Percentiles rank a stretch among this genome's conserved stretches.
Conservation (phyloP, 805 yeast genomes). For the Schwanniomyces pseudopolymorphus region DNA sequence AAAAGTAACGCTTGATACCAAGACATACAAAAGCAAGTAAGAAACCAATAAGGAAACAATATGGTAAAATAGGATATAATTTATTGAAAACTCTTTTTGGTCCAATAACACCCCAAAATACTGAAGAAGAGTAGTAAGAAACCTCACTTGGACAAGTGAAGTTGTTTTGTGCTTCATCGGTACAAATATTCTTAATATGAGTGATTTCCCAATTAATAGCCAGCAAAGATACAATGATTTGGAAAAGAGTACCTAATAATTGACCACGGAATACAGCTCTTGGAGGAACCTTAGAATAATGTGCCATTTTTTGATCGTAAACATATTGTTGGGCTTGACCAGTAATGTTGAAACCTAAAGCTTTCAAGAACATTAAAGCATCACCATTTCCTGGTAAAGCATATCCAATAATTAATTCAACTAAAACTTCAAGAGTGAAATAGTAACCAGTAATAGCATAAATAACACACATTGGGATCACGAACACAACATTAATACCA, state of each 20-base stretch:
- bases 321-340: constrained; percentile 56
- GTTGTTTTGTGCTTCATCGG: constrained; percentile 15
- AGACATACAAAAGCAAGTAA: constrained; percentile 19
- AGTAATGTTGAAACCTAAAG: constrained; percentile 53
- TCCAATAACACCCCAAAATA: constrained; percentile 52
- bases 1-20: constrained; percentile 19
- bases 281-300: constrained; percentile 23
- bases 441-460: constrained; percentile 48
- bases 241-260: constrained; percentile 8
- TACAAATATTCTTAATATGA: constrained; percentile 8
- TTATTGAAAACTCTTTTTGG: constrained; percentile 55
- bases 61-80: constrained; percentile 48
- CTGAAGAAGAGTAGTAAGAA: constrained; percentile 47
- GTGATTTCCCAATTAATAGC: constrained; percentile 11
- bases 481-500: constrained; percentile 49
- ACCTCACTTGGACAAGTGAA: constrained; percentile 22
- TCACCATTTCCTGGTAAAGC: constrained; percentile 56
- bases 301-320: constrained; percentile 17
- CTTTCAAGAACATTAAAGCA: constrained; percentile 52
- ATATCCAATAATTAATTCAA: constrained; percentile 57
- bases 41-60: constrained; percentile 54
- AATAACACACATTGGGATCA: constrained; percentile 52
- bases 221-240: constrained; percentile 7
- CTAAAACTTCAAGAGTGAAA: constrained; percentile 52
- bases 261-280: constrained; percentile 20